Base-by-base conservation (phyloP, 108 stramenopile species). In the Conticribra weissflogii region DNA sequence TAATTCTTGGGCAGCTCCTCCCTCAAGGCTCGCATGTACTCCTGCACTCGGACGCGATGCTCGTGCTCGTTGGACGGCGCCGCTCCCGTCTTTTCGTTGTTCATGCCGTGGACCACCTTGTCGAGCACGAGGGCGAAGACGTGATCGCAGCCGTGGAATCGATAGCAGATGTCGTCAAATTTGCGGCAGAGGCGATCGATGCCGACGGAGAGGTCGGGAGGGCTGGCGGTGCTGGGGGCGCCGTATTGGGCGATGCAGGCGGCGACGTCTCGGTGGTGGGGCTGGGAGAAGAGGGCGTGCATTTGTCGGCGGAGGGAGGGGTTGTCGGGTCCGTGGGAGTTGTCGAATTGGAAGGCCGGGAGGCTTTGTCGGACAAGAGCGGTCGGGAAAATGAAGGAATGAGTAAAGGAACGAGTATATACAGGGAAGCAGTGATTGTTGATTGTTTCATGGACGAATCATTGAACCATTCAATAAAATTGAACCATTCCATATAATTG, bases 181-280 rank as follows among this genome's bases (percentile, higher is more conserved):
- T 88, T 79, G 3, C 33, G 16, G 14, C 82, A 81, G 2, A 79
- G 54, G 5, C 65, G 71, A 22, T 81, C 63, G n/a, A 86, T 77
- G 3, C 88, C 85, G 50, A 44, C 23, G 9, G 46, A 22, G 3
- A 83, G 51, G 56, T 62, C 47, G 2, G 33, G 49, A 15, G 59
- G 51, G 19, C 81, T 45, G 0, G 48, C 54, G 0, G 24, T 0
- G 12, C 19, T 28, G 30, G 29, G 31, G 3, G 41, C 57, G 5
- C 73, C 78, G 33, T 74, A 79, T 15, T 54, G 15, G 0, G 66
- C 59, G 32, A 79, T 74, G 34, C 73, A 74, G 12, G 29, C 22
- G 19, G 61, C 61, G 9, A 63, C 72, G 45, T 68, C 54, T 5
- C 23, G 16, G 50, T 74, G 19, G 3, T 60, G 21, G 4, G 51